Conservation (phyloP, 805 yeast genomes). For the Wickerhamomyces pijperi region DNA sequence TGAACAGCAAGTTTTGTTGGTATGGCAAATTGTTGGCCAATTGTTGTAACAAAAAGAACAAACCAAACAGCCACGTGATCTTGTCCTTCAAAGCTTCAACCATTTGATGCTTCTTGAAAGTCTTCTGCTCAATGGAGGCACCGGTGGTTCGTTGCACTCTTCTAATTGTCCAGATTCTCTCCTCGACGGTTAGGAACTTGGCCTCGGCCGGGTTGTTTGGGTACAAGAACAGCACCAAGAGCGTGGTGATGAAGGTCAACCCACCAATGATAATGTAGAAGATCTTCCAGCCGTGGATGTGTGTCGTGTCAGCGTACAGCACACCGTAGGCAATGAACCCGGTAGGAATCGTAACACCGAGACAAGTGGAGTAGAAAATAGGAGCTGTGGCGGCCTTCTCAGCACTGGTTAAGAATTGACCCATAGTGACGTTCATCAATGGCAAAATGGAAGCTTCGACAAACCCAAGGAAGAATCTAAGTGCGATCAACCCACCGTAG, state of each 20-base stretch:
- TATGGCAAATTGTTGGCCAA: slow-evolving; percentile 42
- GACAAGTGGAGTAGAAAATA: slow-evolving; percentile 38
- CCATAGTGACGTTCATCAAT: slow-evolving; percentile 33
- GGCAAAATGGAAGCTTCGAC: slow-evolving; percentile 35
- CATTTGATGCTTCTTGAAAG: slow-evolving; percentile 30
- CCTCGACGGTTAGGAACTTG: slow-evolving; percentile 33
- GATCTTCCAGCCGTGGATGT: slow-evolving; percentile 36
- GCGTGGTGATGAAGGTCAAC: slow-evolving; percentile 30
- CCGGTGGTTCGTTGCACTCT: slow-evolving; percentile 26
- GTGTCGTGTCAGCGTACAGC: slow-evolving; percentile 15
- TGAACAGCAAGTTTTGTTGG: slow-evolving; percentile 39
- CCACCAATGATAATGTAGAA: slow-evolving; percentile 48
- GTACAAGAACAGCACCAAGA: slow-evolving; percentile 27
- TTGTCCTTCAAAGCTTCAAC: slow-evolving; percentile 34
- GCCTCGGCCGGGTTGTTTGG: slow-evolving; percentile 50
- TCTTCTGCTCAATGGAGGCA: slow-evolving; percentile 32
- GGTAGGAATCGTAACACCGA: slow-evolving; percentile 40
- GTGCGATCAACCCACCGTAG: slow-evolving; percentile 33
- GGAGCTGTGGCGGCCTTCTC: slow-evolving; percentile 45
- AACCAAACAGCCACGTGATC: slow-evolving; percentile 23
- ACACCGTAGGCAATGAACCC: slow-evolving; percentile 37
- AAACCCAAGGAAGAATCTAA: slow-evolving; percentile 42
- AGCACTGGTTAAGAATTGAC: slow-evolving; percentile 35
- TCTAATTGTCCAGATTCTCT: slow-evolving; percentile 40
- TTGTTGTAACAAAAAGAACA: slow-evolving; percentile 28